phyloP scores from a whole-genome alignment of 306 rosid genomes.

The Lithocarpus polystachyus region DNA sequence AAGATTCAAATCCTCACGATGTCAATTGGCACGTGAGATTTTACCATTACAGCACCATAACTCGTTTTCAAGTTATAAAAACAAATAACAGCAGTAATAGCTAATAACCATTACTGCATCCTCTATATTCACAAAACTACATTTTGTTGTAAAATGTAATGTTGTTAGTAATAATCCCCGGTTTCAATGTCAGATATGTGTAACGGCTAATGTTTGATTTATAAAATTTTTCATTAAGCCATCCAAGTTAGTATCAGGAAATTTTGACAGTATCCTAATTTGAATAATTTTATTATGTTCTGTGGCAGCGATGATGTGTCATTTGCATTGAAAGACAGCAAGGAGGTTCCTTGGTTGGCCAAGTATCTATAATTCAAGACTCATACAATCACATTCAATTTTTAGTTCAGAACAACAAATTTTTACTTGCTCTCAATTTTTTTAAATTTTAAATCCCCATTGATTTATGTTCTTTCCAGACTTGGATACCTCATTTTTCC shows the following conservation, averaged over 20 bases:
- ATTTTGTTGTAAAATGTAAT: not conserved
- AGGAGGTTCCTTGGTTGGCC: slow-evolving; percentile 83
- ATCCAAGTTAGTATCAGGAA: not conserved
- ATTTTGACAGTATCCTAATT: slow-evolving; percentile 1
- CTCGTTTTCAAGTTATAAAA: no score
- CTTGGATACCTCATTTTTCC: not conserved
- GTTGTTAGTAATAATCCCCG: not conserved
- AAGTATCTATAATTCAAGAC: slow-evolving; percentile 59
- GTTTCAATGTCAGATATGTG: not conserved
- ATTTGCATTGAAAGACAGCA: slow-evolving; percentile 77
- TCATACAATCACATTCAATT: not conserved
- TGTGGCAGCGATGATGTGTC: slow-evolving; percentile 72
- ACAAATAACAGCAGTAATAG: no score
- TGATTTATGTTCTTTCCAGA: not conserved
- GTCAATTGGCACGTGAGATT: no score
- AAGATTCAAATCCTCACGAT: no score
- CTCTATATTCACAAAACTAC: not conserved
- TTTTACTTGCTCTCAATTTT: slow-evolving; percentile 14
- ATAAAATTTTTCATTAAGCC: not conserved
- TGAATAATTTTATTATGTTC: slow-evolving; percentile 22
- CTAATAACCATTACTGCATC: no score
- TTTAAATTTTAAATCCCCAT: slow-evolving; percentile 4
- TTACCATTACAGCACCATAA: no score
- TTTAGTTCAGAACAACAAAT: slow-evolving; percentile 5
- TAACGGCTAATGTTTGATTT: not conserved